Evolutionary conservation across 441 rosid genomes (phyloP).

Genomic region (Viola pubescens): DNA sequence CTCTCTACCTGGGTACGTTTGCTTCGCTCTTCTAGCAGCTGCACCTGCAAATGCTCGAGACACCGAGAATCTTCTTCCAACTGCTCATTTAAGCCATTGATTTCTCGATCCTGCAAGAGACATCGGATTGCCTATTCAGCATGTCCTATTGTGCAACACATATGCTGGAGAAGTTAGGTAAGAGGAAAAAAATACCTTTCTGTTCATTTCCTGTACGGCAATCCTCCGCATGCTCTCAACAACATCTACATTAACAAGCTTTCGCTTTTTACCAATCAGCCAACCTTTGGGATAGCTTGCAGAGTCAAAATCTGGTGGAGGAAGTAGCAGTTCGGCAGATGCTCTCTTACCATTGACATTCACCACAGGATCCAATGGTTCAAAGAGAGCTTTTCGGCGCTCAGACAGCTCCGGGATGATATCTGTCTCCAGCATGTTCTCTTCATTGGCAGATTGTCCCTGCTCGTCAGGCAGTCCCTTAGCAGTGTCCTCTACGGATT

Average conservation of each 20-base stretch:
- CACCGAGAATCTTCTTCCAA: constrained; percentile 78
- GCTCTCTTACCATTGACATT: constrained; percentile 40
- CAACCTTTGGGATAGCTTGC: constrained; percentile 87
- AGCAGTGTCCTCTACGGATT: background rate
- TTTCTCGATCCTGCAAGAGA: constrained; percentile 71
- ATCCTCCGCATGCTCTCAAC: constrained; percentile 98
- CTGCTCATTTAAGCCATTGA: constrained; percentile 85
- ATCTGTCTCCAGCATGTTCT: constrained; percentile 26
- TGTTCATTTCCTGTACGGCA: constrained; percentile 91
- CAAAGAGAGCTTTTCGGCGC: constrained; percentile 77
- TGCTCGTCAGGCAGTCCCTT: no score
- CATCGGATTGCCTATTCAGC: background rate
- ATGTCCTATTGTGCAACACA: background rate
- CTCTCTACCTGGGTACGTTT: constrained; percentile 74
- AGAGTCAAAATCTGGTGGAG: constrained; percentile 93
- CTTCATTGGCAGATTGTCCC: constrained; percentile 23
- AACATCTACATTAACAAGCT: constrained; percentile 89
- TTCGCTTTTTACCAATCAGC: constrained; percentile 93
- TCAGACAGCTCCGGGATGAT: constrained; percentile 44
- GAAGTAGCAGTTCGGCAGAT: constrained; percentile 65
- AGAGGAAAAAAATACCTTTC: constrained; percentile 50
- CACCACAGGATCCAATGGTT: constrained; percentile 65
- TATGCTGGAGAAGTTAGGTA: background rate
- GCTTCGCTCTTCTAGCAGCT: constrained; percentile 71
- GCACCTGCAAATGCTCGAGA: constrained; percentile 80